These are phyloP conservation scores for Penicillium arizonense DNA, from an alignment of 495 filamentous ascomycete species.

Conservation along the genomic window DNA sequence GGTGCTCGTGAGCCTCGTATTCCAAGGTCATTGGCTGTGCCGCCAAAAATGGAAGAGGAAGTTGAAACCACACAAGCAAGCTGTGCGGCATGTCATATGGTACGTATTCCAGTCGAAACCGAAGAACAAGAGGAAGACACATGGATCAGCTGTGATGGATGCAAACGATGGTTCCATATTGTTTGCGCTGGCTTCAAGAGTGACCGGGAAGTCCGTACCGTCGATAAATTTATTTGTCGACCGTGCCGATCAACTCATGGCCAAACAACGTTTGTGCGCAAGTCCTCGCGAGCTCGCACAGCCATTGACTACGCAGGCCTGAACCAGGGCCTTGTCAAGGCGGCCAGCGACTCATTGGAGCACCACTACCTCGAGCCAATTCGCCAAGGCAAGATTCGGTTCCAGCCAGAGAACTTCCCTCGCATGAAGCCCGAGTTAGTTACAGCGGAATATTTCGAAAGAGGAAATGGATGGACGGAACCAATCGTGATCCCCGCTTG, in stretches of 20 bases:
- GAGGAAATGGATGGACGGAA: slow-evolving; percentile 64
- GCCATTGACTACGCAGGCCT: slow-evolving; percentile 76
- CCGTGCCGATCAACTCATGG: slow-evolving; percentile 59
- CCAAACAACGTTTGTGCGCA: slow-evolving; percentile 63
- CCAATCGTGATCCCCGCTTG: slow-evolving; percentile 69
- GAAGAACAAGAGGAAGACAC: slow-evolving; percentile 54
- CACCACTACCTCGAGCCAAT: slow-evolving; percentile 74
- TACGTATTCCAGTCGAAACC: slow-evolving; percentile 42
- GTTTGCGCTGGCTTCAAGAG: slow-evolving; percentile 71
- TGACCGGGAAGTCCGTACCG: slow-evolving; percentile 63
- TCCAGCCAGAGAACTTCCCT: slow-evolving; percentile 62
- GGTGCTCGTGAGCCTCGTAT: background rate
- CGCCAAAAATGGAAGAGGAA: slow-evolving; percentile 34
- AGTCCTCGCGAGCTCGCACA: slow-evolving; percentile 63
- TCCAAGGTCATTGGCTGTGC: slow-evolving; percentile 8
- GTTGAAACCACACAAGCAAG: slow-evolving; percentile 38
- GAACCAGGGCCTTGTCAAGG: slow-evolving; percentile 70
- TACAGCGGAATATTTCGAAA: slow-evolving; percentile 66
- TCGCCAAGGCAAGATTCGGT: slow-evolving; percentile 63
- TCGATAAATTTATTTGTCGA: slow-evolving; percentile 71
- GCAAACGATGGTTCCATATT: slow-evolving; percentile 73
- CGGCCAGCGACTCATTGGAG: slow-evolving; percentile 64
- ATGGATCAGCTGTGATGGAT: slow-evolving; percentile 77
- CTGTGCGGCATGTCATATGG: slow-evolving; percentile 51
- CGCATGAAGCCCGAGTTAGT: slow-evolving; percentile 67